Conservation (phyloP, 2,329 filamentous ascomycete species). For the Pestalotiopsis sp. region DNA sequence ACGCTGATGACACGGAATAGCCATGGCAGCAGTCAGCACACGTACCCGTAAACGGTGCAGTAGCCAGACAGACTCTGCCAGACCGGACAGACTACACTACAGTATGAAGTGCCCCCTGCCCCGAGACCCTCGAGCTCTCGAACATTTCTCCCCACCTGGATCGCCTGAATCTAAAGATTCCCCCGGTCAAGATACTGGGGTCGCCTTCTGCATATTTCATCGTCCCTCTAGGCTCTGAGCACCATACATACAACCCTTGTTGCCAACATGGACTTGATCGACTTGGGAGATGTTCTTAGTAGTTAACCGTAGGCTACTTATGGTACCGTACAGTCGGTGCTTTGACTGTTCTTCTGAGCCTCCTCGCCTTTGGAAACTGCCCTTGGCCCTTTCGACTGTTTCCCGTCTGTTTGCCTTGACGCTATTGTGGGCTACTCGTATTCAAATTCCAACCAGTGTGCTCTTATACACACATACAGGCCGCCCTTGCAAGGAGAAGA, state of each 20-base stretch:
- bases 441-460: background rate
- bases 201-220: background rate
- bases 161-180: background rate
- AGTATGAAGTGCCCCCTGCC: background rate
- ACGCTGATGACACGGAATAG: background rate
- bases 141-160: background rate
- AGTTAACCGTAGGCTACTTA: background rate
- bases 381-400: background rate
- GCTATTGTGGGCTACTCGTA: no score
- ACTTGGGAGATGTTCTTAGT: background rate
- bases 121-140: background rate
- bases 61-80: background rate
- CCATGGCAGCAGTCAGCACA: conserved; percentile 4
- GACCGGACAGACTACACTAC: background rate
- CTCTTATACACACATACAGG: background rate
- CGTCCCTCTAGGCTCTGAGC: background rate
- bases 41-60: background rate
- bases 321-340: background rate
- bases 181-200: background rate
- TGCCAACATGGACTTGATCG: background rate
- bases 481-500: background rate
- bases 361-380: background rate
- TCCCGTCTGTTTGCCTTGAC: background rate
- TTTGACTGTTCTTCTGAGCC: background rate
- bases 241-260: background rate